These are phyloP conservation scores for Saccharomycopsis oosterbeekiorum DNA, from an alignment of 805 yeast species.

Conservation along the genomic window DNA sequence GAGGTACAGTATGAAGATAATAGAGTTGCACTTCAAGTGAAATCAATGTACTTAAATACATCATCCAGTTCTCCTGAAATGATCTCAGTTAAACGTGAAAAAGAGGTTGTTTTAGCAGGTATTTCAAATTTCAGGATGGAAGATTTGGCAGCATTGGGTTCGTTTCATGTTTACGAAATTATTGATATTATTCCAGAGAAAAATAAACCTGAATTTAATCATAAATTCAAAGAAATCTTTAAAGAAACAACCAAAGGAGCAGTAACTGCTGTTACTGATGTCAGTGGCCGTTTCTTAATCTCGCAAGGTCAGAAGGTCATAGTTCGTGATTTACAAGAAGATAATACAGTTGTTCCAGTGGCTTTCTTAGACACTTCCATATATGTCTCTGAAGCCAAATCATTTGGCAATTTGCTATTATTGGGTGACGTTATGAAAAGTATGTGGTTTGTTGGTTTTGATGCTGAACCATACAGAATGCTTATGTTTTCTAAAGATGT, in stretches of 20 bases:
- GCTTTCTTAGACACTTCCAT: constrained; percentile 87
- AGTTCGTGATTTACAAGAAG: constrained; percentile 77
- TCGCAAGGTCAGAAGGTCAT: constrained; percentile 78
- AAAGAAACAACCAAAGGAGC: constrained; percentile 78
- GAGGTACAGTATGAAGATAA: constrained; percentile 53
- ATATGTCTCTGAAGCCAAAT: constrained; percentile 67
- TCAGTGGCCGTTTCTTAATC: constrained; percentile 73
- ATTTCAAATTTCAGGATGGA: constrained; percentile 68
- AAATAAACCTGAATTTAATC: constrained; percentile 73
- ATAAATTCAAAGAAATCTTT: constrained; percentile 61
- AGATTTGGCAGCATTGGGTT: constrained; percentile 71
- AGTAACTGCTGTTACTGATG: constrained; percentile 63
- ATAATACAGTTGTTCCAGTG: constrained; percentile 80
- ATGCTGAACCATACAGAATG: constrained; percentile 90
- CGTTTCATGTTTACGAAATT: constrained; percentile 62
- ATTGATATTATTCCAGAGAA: constrained; percentile 86
- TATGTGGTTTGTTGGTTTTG: constrained; percentile 77
- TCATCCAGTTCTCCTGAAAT: constrained; percentile 23
- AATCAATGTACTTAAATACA: constrained; percentile 41
- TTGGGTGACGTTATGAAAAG: constrained; percentile 75
- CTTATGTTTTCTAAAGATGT: constrained; percentile 67
- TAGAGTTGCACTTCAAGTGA: constrained; percentile 51
- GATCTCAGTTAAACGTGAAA: constrained; percentile 28
- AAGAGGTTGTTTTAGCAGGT: constrained; percentile 71
- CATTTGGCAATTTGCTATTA: constrained; percentile 72